Percentiles rank a stretch among this genome's conserved stretches.
phyloP scores from a whole-genome alignment of 345 rosid genomes.

The Citrus glauca region DNA sequence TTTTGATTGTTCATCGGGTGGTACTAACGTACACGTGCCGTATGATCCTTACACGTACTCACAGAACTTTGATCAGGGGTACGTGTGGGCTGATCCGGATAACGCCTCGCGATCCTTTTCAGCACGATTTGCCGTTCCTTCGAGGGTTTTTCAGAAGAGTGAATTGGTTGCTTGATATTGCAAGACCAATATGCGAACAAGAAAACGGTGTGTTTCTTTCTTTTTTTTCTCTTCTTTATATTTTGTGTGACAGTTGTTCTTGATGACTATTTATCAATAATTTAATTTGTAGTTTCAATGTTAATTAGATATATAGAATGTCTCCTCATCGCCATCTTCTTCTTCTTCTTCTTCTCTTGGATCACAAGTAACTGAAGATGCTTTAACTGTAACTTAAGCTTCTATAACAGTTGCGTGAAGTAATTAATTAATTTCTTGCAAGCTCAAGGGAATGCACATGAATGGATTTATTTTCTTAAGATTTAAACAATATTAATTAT shows the following conservation, averaged over 20 bases:
- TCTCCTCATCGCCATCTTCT: neutral
- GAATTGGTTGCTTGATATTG: neutral
- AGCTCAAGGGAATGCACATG: neutral
- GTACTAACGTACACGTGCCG: slow-evolving; percentile 12
- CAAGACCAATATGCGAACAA: neutral
- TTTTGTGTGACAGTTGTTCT: neutral
- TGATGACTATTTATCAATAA: neutral
- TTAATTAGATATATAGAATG: neutral
- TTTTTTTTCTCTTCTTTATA: too few relatives aligned
- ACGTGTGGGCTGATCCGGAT: slow-evolving; percentile 28
- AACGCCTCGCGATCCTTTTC: slow-evolving; percentile 37
- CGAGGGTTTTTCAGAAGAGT: slow-evolving; percentile 19
- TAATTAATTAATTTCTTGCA: neutral
- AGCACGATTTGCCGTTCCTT: slow-evolving; percentile 42
- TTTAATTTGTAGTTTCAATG: neutral
- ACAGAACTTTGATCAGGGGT: slow-evolving; percentile 42
- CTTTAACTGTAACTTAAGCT: neutral
- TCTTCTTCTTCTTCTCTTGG: neutral
- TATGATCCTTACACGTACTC: slow-evolving; percentile 36
- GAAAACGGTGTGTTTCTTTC: neutral
- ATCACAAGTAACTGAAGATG: neutral
- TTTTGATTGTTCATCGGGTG: slow-evolving; percentile 11
- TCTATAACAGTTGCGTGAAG: neutral
- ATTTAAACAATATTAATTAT: neutral
- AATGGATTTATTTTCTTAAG: neutral